phyloP scores from a whole-genome alignment of 768 basidiomycete genomes.

The Pulveroboletus ravenelii region DNA sequence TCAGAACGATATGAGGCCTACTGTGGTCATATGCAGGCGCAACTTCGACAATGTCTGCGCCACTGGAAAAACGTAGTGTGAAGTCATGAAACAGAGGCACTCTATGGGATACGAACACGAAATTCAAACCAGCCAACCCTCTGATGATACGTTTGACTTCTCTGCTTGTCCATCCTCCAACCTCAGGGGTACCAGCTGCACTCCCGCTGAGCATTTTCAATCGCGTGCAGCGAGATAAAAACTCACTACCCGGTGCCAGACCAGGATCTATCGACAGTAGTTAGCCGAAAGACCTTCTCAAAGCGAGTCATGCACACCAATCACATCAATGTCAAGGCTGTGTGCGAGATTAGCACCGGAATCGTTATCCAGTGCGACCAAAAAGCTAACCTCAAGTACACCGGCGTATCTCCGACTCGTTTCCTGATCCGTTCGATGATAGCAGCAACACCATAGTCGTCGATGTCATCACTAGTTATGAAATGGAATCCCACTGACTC shows the following conservation, averaged over 20 bases:
- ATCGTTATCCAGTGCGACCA: neutral
- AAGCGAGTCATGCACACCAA: conserved; percentile 41
- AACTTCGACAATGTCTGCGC: conserved; percentile 24
- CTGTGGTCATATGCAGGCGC: conserved; percentile 27
- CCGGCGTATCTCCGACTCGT: conserved; percentile 69
- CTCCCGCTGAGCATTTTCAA: neutral
- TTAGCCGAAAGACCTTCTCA: neutral
- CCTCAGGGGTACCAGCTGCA: conserved; percentile 77
- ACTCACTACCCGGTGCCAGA: conserved; percentile 72
- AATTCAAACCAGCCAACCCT: conserved; percentile 73
- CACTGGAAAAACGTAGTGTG: conserved; percentile 6
- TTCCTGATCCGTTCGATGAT: conserved; percentile 67
- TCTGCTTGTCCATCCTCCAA: conserved; percentile 80
- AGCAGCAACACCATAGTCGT: conserved; percentile 67
- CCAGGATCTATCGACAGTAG: conserved; percentile 53
- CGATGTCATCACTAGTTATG: conserved; percentile 78
- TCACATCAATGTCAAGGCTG: conserved; percentile 78
- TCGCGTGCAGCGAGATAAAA: neutral
- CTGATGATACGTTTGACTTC: conserved; percentile 79
- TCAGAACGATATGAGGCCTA: conserved; percentile 1
- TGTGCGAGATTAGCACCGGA: neutral
- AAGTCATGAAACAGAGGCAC: neutral
- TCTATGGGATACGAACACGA: conserved; percentile 46
- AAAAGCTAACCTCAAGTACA: conserved; percentile 59
- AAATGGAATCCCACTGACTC: conserved; percentile 70